These are phyloP conservation scores for Isabelozyma heimii DNA, from an alignment of 805 yeast species.

Conservation along the genomic window DNA sequence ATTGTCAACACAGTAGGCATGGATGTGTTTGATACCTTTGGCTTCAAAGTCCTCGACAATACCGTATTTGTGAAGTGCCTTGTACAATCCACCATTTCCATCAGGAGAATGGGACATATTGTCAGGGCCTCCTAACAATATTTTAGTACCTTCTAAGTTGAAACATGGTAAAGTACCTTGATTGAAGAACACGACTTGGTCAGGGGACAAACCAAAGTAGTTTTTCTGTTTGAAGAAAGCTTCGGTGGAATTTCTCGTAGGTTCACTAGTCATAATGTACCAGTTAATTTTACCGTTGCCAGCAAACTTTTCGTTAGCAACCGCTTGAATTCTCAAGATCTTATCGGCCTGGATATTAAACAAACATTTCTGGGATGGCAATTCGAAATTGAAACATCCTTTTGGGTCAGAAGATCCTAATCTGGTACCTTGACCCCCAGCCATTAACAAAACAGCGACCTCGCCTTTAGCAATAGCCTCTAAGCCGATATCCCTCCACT, in stretches of 20 bases:
- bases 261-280: slow-evolving; percentile 94
- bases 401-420: slow-evolving; percentile 88
- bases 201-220: slow-evolving; percentile 66
- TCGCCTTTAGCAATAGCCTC: slow-evolving; percentile 65
- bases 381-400: slow-evolving; percentile 86
- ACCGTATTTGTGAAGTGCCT: slow-evolving; percentile 65
- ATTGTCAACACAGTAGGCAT: slow-evolving; percentile 97
- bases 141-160: slow-evolving; percentile 61
- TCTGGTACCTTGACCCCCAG: slow-evolving; percentile 98
- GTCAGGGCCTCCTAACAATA: slow-evolving; percentile 57
- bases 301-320: slow-evolving; percentile 40
- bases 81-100: slow-evolving; percentile 96
- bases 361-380: slow-evolving; percentile 80
- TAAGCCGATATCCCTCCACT: slow-evolving; percentile 57
- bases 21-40: slow-evolving; percentile 81
- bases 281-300: slow-evolving; percentile 53
- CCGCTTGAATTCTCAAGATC: slow-evolving; percentile 57
- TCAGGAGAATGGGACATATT: slow-evolving; percentile 85
- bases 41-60: slow-evolving; percentile 64
- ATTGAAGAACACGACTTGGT: slow-evolving; percentile 76
- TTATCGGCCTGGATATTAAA: slow-evolving; percentile 94
- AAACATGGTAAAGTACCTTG: slow-evolving; percentile 97
- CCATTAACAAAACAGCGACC: slow-evolving; percentile 90
- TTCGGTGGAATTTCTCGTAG: slow-evolving; percentile 78
- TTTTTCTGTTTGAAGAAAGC: slow-evolving; percentile 56